Conservation (phyloP, 2,329 filamentous ascomycete genomes). For the Fusarium globosum region DNA sequence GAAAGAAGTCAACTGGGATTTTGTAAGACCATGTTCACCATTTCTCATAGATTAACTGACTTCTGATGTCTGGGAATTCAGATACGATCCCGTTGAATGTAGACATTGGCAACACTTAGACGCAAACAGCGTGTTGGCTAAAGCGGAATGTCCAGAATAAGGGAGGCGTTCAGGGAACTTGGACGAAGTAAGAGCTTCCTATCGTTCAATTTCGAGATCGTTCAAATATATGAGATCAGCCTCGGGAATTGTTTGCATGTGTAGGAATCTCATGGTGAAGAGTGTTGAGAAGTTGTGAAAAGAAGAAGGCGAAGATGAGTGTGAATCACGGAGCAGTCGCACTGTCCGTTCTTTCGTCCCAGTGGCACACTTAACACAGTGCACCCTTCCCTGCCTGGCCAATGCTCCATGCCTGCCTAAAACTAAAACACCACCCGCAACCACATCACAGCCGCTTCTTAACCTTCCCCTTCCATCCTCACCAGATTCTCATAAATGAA, state of each 20-base stretch:
- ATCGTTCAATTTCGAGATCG: neutral
- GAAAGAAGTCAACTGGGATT: constrained; percentile 82
- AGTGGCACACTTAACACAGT: neutral
- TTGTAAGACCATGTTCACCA: neutral
- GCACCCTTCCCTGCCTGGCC: neutral
- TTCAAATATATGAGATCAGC: constrained; percentile 40
- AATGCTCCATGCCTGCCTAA: neutral
- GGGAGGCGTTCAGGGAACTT: neutral
- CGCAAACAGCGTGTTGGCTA: neutral
- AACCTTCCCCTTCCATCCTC: neutral
- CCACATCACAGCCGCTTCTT: neutral
- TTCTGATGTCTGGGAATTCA: constrained; percentile 84
- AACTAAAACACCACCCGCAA: neutral
- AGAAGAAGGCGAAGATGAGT: neutral
- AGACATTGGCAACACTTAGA: constrained; percentile 66
- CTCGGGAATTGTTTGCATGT: neutral
- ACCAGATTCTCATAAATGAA: neutral
- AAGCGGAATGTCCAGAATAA: neutral
- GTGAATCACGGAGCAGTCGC: neutral
- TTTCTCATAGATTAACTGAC: constrained; percentile 48
- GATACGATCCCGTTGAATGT: constrained; percentile 78
- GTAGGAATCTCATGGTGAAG: neutral
- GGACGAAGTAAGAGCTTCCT: neutral
- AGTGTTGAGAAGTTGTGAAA: neutral
- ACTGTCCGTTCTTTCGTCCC: neutral